Conservation (phyloP, 73 alveolate genomes). For the Paramecium sexaurelia region DNA sequence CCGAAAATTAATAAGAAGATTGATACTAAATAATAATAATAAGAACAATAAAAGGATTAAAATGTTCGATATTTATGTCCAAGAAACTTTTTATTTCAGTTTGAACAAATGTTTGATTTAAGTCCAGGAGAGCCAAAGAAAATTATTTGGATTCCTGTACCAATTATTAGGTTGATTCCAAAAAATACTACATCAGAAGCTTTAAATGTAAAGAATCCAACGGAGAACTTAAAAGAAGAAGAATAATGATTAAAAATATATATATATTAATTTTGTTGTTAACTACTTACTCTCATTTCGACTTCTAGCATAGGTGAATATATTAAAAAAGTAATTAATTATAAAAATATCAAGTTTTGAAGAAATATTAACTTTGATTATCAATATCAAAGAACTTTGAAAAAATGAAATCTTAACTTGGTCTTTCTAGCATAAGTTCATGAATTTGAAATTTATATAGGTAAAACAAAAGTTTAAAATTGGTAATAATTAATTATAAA, state of each 20-base stretch:
- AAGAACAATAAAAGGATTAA: not conserved
- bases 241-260: not conserved
- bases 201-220: not conserved
- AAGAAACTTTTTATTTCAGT: not conserved
- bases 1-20: not conserved
- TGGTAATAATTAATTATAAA: not conserved
- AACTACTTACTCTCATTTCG: not conserved
- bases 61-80: constrained; percentile 13
- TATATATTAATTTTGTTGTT: not conserved
- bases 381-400: too few relatives aligned
- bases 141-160: constrained; percentile 33
- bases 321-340: too few relatives aligned
- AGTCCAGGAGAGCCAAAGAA: not conserved
- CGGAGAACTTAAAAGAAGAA: not conserved
- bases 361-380: too few relatives aligned
- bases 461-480: not conserved
- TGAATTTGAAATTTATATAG: not conserved
- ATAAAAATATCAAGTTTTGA: too few relatives aligned
- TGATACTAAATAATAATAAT: not conserved
- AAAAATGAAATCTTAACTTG: not conserved
- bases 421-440: not conserved
- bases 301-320: not conserved
- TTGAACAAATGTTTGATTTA: not conserved
- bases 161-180: constrained; percentile 5
- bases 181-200: not conserved